Evolutionary conservation across 1,139 yeast species (phyloP).

Genomic region (Martiniozyma asiatica): DNA sequence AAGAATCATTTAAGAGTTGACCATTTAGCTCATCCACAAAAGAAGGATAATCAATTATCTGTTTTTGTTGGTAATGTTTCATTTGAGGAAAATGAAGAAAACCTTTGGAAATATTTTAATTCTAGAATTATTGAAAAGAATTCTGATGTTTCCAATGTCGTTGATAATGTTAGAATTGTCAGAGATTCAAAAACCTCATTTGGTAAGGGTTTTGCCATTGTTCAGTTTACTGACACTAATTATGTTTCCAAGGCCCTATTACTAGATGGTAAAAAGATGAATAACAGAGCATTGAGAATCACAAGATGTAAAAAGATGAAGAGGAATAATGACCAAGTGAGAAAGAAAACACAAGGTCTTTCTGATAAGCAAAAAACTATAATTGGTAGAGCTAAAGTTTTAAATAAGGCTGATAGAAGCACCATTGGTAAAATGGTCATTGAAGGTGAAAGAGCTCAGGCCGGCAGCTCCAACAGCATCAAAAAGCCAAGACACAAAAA

Average conservation of each 20-base stretch:
- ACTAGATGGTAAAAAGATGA: constrained; percentile 59
- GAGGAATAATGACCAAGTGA: constrained; percentile 14
- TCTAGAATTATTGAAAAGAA: constrained; percentile 17
- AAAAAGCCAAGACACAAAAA: constrained; percentile 37
- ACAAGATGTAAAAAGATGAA: constrained; percentile 54
- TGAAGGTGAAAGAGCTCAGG: constrained; percentile 78
- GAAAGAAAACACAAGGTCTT: constrained; percentile 24
- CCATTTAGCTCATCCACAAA: constrained; percentile 80
- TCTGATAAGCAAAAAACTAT: constrained; percentile 61
- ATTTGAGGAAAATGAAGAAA: constrained; percentile 86
- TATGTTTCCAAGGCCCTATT: constrained; percentile 75
- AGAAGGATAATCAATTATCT: constrained; percentile 73
- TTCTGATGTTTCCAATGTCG: constrained; percentile 25
- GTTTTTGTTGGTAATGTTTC: constrained; percentile 91
- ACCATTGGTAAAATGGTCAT: constrained; percentile 42
- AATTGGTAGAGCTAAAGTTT: constrained; percentile 66
- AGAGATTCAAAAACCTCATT: constrained; percentile 89
- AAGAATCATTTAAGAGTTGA: constrained; percentile 81
- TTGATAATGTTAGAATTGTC: constrained; percentile 76
- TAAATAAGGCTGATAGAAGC: constrained; percentile 73
- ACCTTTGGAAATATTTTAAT: constrained; percentile 73
- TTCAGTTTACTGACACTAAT: constrained; percentile 76
- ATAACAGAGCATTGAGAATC: constrained; percentile 60
- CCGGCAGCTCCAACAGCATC: constrained; percentile 45
- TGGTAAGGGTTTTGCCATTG: constrained; percentile 96